Conservation (phyloP, 208 protist genomes). For the Tritrichomonas foetus region DNA sequence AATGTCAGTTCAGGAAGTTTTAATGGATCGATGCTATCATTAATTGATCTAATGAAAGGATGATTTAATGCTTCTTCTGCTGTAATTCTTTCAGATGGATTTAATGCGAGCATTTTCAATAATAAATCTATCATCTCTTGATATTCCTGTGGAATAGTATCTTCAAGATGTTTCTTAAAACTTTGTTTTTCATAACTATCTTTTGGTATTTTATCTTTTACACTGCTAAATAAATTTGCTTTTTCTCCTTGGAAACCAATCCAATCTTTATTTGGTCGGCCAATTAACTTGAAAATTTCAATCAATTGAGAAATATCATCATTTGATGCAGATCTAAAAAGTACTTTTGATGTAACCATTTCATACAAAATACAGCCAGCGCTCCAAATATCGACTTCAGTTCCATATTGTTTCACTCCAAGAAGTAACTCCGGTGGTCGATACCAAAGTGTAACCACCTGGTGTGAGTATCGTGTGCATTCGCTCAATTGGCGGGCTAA, state of each 20-base stretch:
- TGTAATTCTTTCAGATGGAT: neutral
- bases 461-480: neutral
- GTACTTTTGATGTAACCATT: neutral
- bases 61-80: neutral
- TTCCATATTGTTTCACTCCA: neutral
- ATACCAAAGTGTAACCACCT: neutral
- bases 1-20: neutral
- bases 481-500: neutral
- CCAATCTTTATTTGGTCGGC: neutral
- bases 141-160: neutral
- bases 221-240: neutral
- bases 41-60: neutral
- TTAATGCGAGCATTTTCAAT: neutral
- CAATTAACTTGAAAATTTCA: neutral
- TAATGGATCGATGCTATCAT: neutral
- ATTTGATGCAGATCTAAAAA: neutral
- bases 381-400: neutral
- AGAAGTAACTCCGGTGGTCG: neutral
- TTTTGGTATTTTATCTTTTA: no score
- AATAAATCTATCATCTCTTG: neutral
- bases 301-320: neutral
- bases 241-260: neutral
- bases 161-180: neutral
- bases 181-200: no score
- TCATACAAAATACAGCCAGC: constrained; percentile 3